Evolutionary conservation across 495 filamentous ascomycete species (phyloP).

Genomic region (Aspergillus sclerotioniger): DNA sequence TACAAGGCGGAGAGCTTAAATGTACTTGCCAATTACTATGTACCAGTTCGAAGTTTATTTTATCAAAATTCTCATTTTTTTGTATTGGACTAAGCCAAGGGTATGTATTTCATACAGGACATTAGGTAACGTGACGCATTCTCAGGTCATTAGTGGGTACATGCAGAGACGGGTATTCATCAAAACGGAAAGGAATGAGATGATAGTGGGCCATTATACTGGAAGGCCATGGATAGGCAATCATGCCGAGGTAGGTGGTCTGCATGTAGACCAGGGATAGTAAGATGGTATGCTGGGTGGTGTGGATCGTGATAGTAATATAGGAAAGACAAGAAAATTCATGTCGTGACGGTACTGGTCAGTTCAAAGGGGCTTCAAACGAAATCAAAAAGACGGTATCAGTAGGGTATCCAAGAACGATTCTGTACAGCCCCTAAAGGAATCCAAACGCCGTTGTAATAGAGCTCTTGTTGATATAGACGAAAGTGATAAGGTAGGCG

Average conservation of each 20-base stretch:
- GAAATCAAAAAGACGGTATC: slow-evolving; percentile 11
- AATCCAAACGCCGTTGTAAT: slow-evolving; percentile 6
- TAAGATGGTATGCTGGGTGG: background rate
- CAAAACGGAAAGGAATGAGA: slow-evolving; percentile 1
- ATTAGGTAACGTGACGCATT: slow-evolving; percentile 22
- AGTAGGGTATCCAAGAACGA: slow-evolving; percentile 15
- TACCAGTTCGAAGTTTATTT: background rate
- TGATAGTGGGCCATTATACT: background rate
- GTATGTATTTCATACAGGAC: slow-evolving; percentile 22
- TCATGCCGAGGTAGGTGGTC: background rate
- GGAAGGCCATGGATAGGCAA: background rate
- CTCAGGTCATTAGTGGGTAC: slow-evolving; percentile 20
- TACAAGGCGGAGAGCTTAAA: background rate
- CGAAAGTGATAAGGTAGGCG: slow-evolving; percentile 21
- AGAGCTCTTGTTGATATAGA: slow-evolving; percentile 15
- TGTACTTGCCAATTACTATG: background rate
- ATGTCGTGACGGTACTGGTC: background rate
- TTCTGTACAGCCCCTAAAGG: background rate
- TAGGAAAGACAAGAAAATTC: slow-evolving; percentile 3
- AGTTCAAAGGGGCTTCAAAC: background rate
- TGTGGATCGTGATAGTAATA: background rate
- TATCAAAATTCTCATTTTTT: background rate
- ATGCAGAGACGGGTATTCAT: slow-evolving; percentile 12
- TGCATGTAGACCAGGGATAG: background rate
- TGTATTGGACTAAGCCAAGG: background rate